phyloP scores from a whole-genome alignment of 1,139 yeast genomes.

The Insectozyma bohioensis region DNA sequence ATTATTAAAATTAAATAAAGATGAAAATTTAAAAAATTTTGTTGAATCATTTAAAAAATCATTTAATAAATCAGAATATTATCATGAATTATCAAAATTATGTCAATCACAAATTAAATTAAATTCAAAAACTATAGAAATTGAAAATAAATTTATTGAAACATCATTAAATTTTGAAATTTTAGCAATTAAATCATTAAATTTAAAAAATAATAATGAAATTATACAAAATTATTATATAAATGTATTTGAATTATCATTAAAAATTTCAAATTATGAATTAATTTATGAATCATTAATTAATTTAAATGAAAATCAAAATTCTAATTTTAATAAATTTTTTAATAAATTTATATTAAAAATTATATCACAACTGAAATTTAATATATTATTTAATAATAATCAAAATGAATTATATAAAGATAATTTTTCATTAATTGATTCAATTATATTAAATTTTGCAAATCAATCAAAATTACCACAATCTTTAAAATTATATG shows the following conservation, averaged over 20 bases:
- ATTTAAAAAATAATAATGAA: slow-evolving; percentile 3
- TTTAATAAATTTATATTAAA: slow-evolving; percentile 25
- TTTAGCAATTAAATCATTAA: slow-evolving; percentile 22
- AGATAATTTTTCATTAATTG: slow-evolving; percentile 34
- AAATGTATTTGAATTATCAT: slow-evolving; percentile 32
- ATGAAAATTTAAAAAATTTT: slow-evolving; percentile 19
- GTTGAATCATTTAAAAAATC: slow-evolving; percentile 20
- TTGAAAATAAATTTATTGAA: slow-evolving; percentile 20
- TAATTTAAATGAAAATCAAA: slow-evolving; percentile 17
- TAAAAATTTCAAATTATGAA: slow-evolving; percentile 25
- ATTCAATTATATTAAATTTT: slow-evolving; percentile 36
- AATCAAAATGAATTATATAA: slow-evolving; percentile 19
- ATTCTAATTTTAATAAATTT: slow-evolving; percentile 15
- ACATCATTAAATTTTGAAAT: slow-evolving; percentile 33
- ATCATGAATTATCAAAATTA: slow-evolving; percentile 34
- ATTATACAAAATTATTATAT: slow-evolving; percentile 23
- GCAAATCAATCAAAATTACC: slow-evolving; percentile 38
- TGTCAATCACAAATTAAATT: slow-evolving; percentile 21
- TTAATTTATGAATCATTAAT: slow-evolving; percentile 25
- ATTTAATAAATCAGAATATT: slow-evolving; percentile 27
- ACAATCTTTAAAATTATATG: slow-evolving; percentile 47
- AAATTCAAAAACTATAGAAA: slow-evolving; percentile 6
- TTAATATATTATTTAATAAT: slow-evolving; percentile 22
- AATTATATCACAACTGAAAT: slow-evolving; percentile 23
- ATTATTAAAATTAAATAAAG: slow-evolving; percentile 14